Conservation (phyloP, 1,284 basidiomycete genomes). For the Microbotryum saponariae region DNA sequence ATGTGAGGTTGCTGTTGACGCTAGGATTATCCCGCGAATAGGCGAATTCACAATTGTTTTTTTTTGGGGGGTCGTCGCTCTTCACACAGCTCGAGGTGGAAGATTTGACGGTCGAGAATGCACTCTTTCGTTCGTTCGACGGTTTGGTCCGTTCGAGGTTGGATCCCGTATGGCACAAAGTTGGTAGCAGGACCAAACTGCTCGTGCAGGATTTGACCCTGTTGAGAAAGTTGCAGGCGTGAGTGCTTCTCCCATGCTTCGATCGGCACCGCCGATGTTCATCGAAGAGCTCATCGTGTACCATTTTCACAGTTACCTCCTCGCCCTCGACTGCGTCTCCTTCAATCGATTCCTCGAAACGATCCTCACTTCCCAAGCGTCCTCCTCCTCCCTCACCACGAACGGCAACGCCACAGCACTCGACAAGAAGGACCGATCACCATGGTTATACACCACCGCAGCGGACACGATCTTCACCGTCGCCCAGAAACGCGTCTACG, state of each 20-base stretch:
- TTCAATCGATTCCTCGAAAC: constrained; percentile 91
- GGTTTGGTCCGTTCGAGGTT: constrained; percentile 78
- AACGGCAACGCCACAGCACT: constrained; percentile 3
- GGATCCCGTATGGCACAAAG: constrained; percentile 93
- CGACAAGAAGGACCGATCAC: constrained; percentile 54
- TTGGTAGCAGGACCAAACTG: constrained; percentile 83
- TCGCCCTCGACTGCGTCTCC: constrained; percentile 83
- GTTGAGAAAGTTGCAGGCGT: constrained; percentile 75
- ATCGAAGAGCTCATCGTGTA: background rate
- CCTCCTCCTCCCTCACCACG: constrained; percentile 26
- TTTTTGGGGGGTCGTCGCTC: background rate
- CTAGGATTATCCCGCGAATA: no score
- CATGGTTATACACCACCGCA: constrained; percentile 82
- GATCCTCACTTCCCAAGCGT: constrained; percentile 63
- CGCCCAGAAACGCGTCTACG: constrained; percentile 73
- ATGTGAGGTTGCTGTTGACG: constrained; percentile 48
- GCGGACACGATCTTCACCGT: constrained; percentile 78
- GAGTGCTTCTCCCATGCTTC: constrained; percentile 37
- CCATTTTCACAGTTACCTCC: constrained; percentile 57
- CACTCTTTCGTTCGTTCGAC: constrained; percentile 92
- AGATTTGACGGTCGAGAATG: constrained; percentile 84
- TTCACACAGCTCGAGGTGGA: constrained; percentile 74
- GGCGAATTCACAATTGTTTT: no score
- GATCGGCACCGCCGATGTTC: background rate
- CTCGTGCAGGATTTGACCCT: constrained; percentile 82